Conservation (phyloP, 1,284 basidiomycete species). For the Sphagnurus paluster region DNA sequence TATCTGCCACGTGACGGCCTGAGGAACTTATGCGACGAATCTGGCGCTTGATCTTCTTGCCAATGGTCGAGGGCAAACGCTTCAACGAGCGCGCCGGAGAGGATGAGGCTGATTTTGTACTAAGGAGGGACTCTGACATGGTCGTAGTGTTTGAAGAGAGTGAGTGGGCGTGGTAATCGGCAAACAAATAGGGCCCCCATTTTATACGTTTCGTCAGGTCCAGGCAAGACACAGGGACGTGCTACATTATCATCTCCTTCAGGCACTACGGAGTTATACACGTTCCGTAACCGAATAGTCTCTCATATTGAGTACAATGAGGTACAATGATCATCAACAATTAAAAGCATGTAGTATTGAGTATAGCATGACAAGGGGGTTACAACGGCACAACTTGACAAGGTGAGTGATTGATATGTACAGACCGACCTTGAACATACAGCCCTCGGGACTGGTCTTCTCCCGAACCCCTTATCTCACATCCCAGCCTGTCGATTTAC, state of each 20-base stretch:
- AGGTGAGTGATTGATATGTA: background rate
- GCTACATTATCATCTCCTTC: background rate
- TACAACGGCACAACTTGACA: constrained; percentile 10
- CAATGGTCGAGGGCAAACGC: constrained; percentile 19
- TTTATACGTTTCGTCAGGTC: constrained; percentile 16
- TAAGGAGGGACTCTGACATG: too few relatives aligned
- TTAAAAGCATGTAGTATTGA: constrained; percentile 11
- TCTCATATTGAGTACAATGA: too few relatives aligned
- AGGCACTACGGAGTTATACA: background rate
- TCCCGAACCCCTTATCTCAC: constrained; percentile 22
- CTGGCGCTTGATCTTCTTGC: constrained; percentile 20
- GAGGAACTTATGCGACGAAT: constrained; percentile 17
- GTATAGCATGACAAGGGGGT: constrained; percentile 20
- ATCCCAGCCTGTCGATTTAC: constrained; percentile 67
- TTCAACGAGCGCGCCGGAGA: constrained; percentile 16
- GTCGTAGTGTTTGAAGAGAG: too few relatives aligned
- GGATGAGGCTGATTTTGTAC: too few relatives aligned
- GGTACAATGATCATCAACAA: too few relatives aligned
- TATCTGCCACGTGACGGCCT: constrained; percentile 13
- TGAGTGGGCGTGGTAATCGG: constrained; percentile 1
- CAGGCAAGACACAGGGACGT: constrained; percentile 5
- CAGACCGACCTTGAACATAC: background rate
- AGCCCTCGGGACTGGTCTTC: background rate
- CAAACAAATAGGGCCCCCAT: constrained; percentile 1
- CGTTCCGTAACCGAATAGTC: background rate